Conservation (phyloP, 1,284 basidiomycete genomes). For the Fomitopsis betulina region DNA sequence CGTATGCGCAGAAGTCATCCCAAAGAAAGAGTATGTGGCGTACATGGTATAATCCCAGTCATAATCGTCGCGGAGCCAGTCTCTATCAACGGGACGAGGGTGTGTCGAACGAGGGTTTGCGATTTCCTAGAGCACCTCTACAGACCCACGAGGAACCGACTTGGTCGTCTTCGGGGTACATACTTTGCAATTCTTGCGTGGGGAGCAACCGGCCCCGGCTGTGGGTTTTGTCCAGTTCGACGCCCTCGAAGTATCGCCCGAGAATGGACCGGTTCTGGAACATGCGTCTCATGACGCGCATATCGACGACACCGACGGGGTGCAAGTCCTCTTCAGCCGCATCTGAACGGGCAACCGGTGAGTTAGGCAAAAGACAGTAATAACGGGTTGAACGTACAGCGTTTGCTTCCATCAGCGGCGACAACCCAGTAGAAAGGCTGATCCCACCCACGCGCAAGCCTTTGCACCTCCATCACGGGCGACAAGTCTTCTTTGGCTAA, state of each 20-base stretch:
- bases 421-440: conserved; percentile 52
- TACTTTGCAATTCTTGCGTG: conserved; percentile 26
- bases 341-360: conserved; percentile 16
- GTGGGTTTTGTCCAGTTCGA: conserved; percentile 10
- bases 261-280: conserved; percentile 18
- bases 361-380: not conserved
- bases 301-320: conserved; percentile 15
- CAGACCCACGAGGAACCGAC: conserved; percentile 12
- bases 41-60: not conserved
- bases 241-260: conserved; percentile 27
- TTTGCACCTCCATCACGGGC: conserved; percentile 37
- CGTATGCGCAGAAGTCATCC: not conserved
- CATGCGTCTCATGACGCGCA: conserved; percentile 17
- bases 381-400: conserved; percentile 31
- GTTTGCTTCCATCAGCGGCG: conserved; percentile 32
- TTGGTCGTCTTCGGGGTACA: conserved; percentile 32
- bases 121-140: not conserved
- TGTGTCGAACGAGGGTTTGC: not conserved
- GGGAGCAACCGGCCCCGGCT: conserved; percentile 26
- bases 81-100: not conserved
- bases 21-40: not conserved
- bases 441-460: conserved; percentile 34
- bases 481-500: conserved; percentile 42
- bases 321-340: conserved; percentile 31
- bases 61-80: not conserved